These are phyloP conservation scores for Plasmodium inui DNA, from an alignment of 169 alveolate species.

Conservation along the genomic window DNA sequence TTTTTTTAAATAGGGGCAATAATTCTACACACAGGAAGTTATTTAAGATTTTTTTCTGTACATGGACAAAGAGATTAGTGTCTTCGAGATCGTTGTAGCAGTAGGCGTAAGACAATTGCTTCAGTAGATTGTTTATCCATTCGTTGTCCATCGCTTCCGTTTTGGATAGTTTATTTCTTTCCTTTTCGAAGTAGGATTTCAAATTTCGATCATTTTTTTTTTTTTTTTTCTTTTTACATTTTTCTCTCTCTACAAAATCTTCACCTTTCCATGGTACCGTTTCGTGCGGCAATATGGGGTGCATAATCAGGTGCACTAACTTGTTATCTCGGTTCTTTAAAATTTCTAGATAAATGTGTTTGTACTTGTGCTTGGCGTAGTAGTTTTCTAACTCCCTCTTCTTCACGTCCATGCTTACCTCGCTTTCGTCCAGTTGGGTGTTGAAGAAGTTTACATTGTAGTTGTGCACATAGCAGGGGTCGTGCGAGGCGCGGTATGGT, in stretches of 20 bases:
- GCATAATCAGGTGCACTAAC: conserved; percentile 74
- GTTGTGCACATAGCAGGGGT: conserved; percentile 63
- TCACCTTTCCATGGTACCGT: conserved; percentile 79
- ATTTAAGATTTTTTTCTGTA: conserved; percentile 75
- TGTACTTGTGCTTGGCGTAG: conserved; percentile 53
- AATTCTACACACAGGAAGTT: conserved; percentile 75
- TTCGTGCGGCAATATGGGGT: conserved; percentile 82
- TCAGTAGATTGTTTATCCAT: conserved; percentile 78
- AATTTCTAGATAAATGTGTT: conserved; percentile 78
- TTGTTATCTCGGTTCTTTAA: conserved; percentile 81
- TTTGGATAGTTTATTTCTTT: conserved; percentile 68
- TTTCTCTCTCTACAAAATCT: conserved; percentile 77
- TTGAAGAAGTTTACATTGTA: conserved; percentile 43
- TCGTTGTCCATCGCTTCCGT: conserved; percentile 78
- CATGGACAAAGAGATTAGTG: conserved; percentile 67
- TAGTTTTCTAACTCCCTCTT: conserved; percentile 41
- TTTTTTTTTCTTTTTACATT: conserved; percentile 77
- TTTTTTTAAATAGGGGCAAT: conserved; percentile 75
- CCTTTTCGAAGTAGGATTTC: conserved; percentile 75
- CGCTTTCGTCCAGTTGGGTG: conserved; percentile 54
- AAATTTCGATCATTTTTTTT: conserved; percentile 65
- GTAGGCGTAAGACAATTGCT: conserved; percentile 76
- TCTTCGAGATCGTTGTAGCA: conserved; percentile 62
- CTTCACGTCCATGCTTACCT: conserved; percentile 3
- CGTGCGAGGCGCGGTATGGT: conserved; percentile 1